These are phyloP conservation scores for Ampelocalamus luodianensis DNA, from an alignment of 176 grass and related monocot species.

Conservation along the genomic window DNA sequence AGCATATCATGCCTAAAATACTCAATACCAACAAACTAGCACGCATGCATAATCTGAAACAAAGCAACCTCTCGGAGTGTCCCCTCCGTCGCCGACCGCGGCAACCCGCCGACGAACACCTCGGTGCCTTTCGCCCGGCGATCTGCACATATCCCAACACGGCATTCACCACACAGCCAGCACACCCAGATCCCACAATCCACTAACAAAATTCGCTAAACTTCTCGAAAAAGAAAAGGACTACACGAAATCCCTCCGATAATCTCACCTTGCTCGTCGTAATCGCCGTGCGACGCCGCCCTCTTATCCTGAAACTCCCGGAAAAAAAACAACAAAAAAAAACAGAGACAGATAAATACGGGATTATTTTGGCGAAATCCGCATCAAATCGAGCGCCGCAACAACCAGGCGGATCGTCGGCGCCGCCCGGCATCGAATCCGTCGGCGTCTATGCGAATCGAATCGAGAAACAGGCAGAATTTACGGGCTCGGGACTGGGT, in stretches of 20 bases:
- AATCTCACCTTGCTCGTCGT: slow-evolving; percentile 49
- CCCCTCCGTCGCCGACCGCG: slow-evolving; percentile 64
- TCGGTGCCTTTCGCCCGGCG: slow-evolving; percentile 58
- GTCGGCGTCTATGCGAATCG: background rate
- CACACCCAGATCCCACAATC: slow-evolving; percentile 22
- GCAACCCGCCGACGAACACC: slow-evolving; percentile 78
- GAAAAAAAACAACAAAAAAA: background rate
- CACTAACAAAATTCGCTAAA: background rate
- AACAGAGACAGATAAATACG: background rate
- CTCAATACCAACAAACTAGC: background rate
- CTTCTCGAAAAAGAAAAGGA: background rate
- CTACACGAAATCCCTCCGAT: too few relatives aligned
- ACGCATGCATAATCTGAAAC: background rate
- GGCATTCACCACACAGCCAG: background rate
- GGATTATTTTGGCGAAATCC: background rate
- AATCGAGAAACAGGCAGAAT: background rate
- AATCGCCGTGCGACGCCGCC: slow-evolving; percentile 37
- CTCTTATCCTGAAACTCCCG: slow-evolving; percentile 43
- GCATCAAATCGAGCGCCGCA: slow-evolving; percentile 28
- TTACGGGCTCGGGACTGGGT: background rate
- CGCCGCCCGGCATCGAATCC: background rate
- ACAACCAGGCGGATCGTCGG: background rate
- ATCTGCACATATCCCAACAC: slow-evolving; percentile 46
- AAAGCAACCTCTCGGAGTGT: slow-evolving; percentile 61
- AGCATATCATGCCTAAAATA: background rate